Conservation (phyloP, 2,329 filamentous ascomycete species). For the Penicillium sp. region DNA sequence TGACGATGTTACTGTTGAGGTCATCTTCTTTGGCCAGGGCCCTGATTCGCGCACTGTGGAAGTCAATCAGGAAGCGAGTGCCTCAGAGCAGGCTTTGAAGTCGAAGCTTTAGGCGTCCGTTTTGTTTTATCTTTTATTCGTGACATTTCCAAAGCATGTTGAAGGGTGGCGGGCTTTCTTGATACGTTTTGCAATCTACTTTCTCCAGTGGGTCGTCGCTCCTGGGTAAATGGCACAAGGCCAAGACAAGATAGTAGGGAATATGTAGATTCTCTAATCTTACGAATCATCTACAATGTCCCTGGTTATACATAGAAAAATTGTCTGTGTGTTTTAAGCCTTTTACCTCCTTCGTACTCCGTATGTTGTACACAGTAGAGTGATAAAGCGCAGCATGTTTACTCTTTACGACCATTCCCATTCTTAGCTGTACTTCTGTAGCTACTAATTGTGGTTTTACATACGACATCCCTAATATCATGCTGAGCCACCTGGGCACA, state of each 20-base stretch:
- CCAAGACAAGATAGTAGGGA: neutral
- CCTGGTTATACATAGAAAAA: neutral
- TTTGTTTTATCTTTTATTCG: neutral
- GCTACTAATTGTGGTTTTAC: no score
- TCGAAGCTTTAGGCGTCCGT: constrained; percentile 46
- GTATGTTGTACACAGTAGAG: neutral
- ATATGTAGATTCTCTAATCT: neutral
- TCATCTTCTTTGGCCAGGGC: constrained; percentile 94
- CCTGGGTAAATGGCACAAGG: neutral
- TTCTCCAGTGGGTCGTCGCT: neutral
- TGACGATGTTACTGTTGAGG: constrained; percentile 94
- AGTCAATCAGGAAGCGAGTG: constrained; percentile 84
- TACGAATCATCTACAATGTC: neutral
- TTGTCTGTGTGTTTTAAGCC: neutral
- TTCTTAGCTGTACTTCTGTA: neutral
- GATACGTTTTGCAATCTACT: neutral
- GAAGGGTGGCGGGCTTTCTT: neutral
- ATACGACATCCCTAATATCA: neutral
- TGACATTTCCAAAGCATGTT: neutral
- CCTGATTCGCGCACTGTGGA: constrained; percentile 73
- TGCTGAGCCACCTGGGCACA: neutral
- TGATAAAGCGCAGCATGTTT: neutral
- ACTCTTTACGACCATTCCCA: neutral
- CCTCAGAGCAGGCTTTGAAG: constrained; percentile 50
- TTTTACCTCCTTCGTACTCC: neutral